Evolutionary conservation across 345 rosid genomes (phyloP).

Genomic region (Draba incana): DNA sequence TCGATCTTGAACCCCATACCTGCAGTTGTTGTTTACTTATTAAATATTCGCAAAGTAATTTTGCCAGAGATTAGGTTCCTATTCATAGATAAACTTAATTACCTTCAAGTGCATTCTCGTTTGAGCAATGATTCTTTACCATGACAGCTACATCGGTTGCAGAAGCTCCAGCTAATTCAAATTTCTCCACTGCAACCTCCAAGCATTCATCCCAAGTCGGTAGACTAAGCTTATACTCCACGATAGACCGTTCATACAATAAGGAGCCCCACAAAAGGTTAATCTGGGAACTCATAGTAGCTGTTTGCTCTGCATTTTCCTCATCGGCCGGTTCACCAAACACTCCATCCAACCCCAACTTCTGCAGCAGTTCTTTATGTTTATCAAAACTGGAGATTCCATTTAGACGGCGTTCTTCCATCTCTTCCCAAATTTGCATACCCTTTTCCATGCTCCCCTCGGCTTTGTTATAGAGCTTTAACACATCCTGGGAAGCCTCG

Average conservation of each 20-base stretch:
- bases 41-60: neutral
- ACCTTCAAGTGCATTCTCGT: slow-evolving; percentile 86
- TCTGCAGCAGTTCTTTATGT: slow-evolving; percentile 60
- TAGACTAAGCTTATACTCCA: slow-evolving; percentile 77
- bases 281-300: slow-evolving; percentile 85
- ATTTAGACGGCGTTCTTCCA: slow-evolving; percentile 73
- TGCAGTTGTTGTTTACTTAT: slow-evolving; percentile 29
- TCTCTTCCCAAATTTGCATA: slow-evolving; percentile 94
- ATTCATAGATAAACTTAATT: slow-evolving; percentile 33
- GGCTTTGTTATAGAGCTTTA: slow-evolving; percentile 86
- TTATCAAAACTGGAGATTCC: slow-evolving; percentile 73
- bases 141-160: slow-evolving; percentile 92
- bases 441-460: slow-evolving; percentile 95
- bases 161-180: slow-evolving; percentile 97
- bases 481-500: slow-evolving; percentile 75
- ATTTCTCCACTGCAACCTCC: slow-evolving; percentile 96
- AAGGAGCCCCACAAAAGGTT: slow-evolving; percentile 92
- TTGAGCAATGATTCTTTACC: slow-evolving; percentile 98
- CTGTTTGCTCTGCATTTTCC: slow-evolving; percentile 70
- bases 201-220: slow-evolving; percentile 98
- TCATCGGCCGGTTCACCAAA: slow-evolving; percentile 62
- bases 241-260: slow-evolving; percentile 91
- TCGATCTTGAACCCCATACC: slow-evolving; percentile 93
- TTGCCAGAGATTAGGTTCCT: neutral
- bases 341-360: slow-evolving; percentile 62